A percentile compares a stretch with the other conserved stretches of the same genome.
Conservation (phyloP, 352 stramenopile species). For the Pythium oligandrum region DNA sequence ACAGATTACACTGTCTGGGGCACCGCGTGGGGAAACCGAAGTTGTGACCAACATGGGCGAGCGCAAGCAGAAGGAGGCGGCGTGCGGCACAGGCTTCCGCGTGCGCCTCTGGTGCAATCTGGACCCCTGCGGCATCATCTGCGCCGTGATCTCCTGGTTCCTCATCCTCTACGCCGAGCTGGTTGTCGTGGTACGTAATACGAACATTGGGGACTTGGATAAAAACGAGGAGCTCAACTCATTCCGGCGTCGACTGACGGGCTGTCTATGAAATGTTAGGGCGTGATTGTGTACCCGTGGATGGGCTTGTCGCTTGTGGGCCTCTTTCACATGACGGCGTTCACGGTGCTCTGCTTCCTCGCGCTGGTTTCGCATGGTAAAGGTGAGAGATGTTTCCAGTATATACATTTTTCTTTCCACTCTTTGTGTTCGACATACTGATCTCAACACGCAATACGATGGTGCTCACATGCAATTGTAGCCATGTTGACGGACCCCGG, state of each 20-base stretch:
- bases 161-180: constrained; percentile 90
- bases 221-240: too few relatives aligned
- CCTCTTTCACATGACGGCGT: constrained; percentile 60
- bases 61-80: constrained; percentile 38
- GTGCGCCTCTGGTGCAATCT: constrained; percentile 88
- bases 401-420: too few relatives aligned
- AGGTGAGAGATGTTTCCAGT: constrained; percentile 31
- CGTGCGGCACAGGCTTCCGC: constrained; percentile 78
- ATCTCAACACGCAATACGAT: not conserved
- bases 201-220: too few relatives aligned
- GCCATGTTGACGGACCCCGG: constrained; percentile 98
- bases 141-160: constrained; percentile 86
- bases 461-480: constrained; percentile 11
- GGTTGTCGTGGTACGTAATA: constrained; percentile 70
- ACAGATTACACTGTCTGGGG: too few relatives aligned
- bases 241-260: too few relatives aligned
- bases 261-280: constrained; percentile 22
- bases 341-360: constrained; percentile 79
- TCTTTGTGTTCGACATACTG: too few relatives aligned
- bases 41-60: not conserved
- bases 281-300: constrained; percentile 88
- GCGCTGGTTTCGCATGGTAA: constrained; percentile 93
- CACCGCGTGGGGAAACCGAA: too few relatives aligned
- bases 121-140: constrained; percentile 90
- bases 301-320: constrained; percentile 72